phyloP scores from a whole-genome alignment of 805 yeast genomes.

The Saccharomycopsis babjevae region DNA sequence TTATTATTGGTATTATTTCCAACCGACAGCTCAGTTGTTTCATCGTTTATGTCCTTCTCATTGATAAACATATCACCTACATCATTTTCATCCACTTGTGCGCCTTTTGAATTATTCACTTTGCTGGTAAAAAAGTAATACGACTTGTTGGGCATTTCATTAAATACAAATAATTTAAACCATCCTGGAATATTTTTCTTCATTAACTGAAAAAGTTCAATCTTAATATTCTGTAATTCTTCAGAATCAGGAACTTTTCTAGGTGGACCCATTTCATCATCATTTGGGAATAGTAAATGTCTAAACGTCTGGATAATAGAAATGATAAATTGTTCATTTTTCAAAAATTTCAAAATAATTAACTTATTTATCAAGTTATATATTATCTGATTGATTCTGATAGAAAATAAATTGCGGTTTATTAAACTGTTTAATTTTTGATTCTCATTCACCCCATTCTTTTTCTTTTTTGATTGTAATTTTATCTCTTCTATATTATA shows the following conservation, averaged over 20 bases:
- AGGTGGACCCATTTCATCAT: slow-evolving; percentile 41
- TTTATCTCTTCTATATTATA: slow-evolving; percentile 15
- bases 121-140: background rate
- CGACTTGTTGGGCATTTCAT: slow-evolving; percentile 18
- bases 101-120: background rate
- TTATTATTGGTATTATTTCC: background rate
- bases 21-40: background rate
- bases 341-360: slow-evolving; percentile 16
- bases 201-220: slow-evolving; percentile 20
- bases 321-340: slow-evolving; percentile 19
- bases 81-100: background rate
- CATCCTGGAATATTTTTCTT: slow-evolving; percentile 20
- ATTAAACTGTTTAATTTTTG: slow-evolving; percentile 1
- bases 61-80: background rate
- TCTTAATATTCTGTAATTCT: slow-evolving; percentile 28
- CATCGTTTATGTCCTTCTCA: background rate
- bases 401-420: slow-evolving; percentile 14
- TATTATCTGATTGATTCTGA: slow-evolving; percentile 19
- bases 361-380: slow-evolving; percentile 20
- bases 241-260: slow-evolving; percentile 31
- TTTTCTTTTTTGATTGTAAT: background rate
- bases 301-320: slow-evolving; percentile 26
- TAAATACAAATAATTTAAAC: slow-evolving; percentile 20
- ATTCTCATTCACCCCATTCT: background rate
- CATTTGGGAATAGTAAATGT: slow-evolving; percentile 36